These are phyloP conservation scores for Alternaria hordeiaustralica DNA, from an alignment of 2,329 filamentous ascomycete species.

Conservation along the genomic window DNA sequence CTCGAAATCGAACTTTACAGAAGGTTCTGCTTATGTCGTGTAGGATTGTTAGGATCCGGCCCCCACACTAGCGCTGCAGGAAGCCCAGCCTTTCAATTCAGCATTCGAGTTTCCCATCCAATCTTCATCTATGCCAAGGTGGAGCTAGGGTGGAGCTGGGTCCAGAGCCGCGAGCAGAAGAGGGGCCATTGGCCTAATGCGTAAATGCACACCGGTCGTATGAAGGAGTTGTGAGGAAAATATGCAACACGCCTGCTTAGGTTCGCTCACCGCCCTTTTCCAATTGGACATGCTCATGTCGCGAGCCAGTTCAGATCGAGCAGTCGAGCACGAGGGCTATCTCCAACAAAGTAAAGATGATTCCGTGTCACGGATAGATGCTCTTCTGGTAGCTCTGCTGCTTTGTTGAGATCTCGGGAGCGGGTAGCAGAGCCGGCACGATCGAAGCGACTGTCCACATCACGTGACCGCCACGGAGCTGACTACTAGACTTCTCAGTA, in stretches of 20 bases:
- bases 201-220: neutral
- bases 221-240: slow-evolving; percentile 11
- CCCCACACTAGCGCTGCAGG: slow-evolving; percentile 26
- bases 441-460: neutral
- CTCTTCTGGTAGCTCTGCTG: neutral
- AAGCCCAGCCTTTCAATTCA: slow-evolving; percentile 26
- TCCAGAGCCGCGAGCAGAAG: neutral
- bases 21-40: slow-evolving; percentile 7
- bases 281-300: slow-evolving; percentile 7
- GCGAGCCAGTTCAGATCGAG: neutral
- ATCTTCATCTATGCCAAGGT: slow-evolving; percentile 24
- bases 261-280: slow-evolving; percentile 32
- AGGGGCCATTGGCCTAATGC: slow-evolving; percentile 9
- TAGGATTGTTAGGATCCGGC: slow-evolving; percentile 9
- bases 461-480: neutral
- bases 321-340: neutral
- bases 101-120: slow-evolving; percentile 16
- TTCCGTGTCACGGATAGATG: neutral
- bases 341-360: neutral
- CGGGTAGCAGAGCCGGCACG: neutral
- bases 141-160: slow-evolving; percentile 17
- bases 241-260: slow-evolving; percentile 4
- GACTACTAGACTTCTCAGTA: no score
- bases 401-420: neutral
- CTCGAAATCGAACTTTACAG: neutral